phyloP scores from a whole-genome alignment of 2,329 filamentous ascomycete genomes.

The Tolypocladium sp. region DNA sequence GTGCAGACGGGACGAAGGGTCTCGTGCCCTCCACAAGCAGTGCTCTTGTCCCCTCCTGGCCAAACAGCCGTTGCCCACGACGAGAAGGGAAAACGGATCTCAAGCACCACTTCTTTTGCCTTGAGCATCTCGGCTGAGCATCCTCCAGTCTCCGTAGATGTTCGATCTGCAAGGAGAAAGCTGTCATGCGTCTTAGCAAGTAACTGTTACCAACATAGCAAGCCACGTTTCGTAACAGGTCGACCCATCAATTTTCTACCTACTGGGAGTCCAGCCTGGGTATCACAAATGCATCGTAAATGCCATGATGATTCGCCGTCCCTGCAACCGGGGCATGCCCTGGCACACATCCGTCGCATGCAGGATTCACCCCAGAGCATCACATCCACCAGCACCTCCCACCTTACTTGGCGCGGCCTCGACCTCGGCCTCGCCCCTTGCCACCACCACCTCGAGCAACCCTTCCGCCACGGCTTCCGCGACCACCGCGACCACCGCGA shows the following conservation, averaged over 20 bases:
- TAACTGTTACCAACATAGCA: background rate
- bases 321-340: background rate
- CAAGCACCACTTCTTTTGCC: background rate
- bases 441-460: conserved; percentile 7
- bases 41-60: background rate
- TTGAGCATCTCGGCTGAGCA: background rate
- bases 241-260: background rate
- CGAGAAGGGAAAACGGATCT: background rate
- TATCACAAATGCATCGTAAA: conserved; percentile 1
- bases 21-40: background rate
- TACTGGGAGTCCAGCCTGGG: background rate
- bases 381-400: background rate
- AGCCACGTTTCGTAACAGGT: background rate
- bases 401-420: conserved; percentile 13
- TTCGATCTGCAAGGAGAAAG: background rate
- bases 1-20: background rate
- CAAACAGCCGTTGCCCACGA: background rate
- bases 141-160: background rate
- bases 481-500: conserved; percentile 13
- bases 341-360: background rate
- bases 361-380: background rate
- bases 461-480: conserved; percentile 9
- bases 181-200: background rate
- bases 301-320: conserved; percentile 3
- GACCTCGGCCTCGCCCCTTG: conserved; percentile 14